phyloP scores from a whole-genome alignment of 306 rosid species.

The Oxytropis ochrocephala region DNA sequence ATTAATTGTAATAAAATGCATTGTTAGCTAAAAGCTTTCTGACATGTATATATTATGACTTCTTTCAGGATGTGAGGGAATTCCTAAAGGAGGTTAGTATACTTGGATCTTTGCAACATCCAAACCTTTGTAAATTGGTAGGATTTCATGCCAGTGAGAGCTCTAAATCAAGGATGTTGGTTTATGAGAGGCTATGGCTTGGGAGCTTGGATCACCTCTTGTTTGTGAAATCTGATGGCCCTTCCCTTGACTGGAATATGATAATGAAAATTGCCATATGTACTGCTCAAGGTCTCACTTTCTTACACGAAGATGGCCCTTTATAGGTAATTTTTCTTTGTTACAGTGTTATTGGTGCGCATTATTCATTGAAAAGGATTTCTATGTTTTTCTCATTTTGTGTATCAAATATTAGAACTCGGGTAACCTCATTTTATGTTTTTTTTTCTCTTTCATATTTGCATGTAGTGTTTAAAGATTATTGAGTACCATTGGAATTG shows the following conservation, averaged over 20 bases:
- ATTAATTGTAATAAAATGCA: no score
- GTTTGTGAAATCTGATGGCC: constrained; percentile 60
- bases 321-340: constrained; percentile 94
- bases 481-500: neutral
- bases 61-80: constrained; percentile 67
- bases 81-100: constrained; percentile 63
- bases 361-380: no score
- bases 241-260: constrained; percentile 76
- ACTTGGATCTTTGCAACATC: constrained; percentile 79
- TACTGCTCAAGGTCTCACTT: constrained; percentile 80
- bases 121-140: constrained; percentile 77
- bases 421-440: no score
- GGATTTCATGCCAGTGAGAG: constrained; percentile 76
- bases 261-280: constrained; percentile 72
- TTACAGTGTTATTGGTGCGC: no score
- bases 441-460: no score
- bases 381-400: no score
- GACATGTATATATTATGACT: no score
- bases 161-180: constrained; percentile 59
- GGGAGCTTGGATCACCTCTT: constrained; percentile 70
- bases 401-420: no score
- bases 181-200: constrained; percentile 70
- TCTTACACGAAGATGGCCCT: constrained; percentile 93
- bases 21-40: no score
- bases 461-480: neutral